These are phyloP conservation scores for Vicia sativa DNA, from an alignment of 306 rosid genomes.

Conservation along the genomic window DNA sequence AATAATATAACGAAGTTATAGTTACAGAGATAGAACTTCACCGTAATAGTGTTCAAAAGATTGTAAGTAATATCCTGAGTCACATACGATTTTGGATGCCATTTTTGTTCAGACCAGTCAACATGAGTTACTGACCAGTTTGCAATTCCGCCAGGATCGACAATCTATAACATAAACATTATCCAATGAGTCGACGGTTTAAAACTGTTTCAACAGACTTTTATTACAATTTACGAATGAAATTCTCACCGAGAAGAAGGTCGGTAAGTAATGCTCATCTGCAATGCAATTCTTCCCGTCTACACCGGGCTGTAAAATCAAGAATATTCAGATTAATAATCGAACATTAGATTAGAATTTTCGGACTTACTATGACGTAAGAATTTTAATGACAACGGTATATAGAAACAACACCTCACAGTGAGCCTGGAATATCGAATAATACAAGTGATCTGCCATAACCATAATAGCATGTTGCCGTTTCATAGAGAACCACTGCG, in stretches of 20 bases:
- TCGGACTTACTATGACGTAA: too few relatives aligned
- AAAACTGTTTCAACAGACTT: constrained; percentile 21
- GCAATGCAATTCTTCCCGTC: constrained; percentile 95
- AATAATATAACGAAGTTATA: constrained; percentile 9
- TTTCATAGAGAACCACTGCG: constrained; percentile 93
- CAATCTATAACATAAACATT: constrained; percentile 48
- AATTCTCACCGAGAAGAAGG: constrained; percentile 76
- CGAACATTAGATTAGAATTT: background rate
- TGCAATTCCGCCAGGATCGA: constrained; percentile 88
- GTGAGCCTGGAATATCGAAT: constrained; percentile 78
- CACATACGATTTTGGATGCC: constrained; percentile 89
- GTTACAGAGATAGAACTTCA: constrained; percentile 38
- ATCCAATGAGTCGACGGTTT: constrained; percentile 12
- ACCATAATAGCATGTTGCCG: constrained; percentile 85
- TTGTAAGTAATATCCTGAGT: constrained; percentile 60
- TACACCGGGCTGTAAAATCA: constrained; percentile 75
- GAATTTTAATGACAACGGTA: background rate
- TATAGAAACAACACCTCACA: constrained; percentile 63
- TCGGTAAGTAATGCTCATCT: constrained; percentile 96
- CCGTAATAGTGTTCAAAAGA: constrained; percentile 80
- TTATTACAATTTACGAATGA: background rate
- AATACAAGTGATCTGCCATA: constrained; percentile 79
- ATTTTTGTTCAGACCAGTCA: constrained; percentile 96
- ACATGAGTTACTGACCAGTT: constrained; percentile 97
- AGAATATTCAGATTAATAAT: constrained; percentile 36